Conservation (phyloP, 768 basidiomycete genomes). For the Suillus decipiens region DNA sequence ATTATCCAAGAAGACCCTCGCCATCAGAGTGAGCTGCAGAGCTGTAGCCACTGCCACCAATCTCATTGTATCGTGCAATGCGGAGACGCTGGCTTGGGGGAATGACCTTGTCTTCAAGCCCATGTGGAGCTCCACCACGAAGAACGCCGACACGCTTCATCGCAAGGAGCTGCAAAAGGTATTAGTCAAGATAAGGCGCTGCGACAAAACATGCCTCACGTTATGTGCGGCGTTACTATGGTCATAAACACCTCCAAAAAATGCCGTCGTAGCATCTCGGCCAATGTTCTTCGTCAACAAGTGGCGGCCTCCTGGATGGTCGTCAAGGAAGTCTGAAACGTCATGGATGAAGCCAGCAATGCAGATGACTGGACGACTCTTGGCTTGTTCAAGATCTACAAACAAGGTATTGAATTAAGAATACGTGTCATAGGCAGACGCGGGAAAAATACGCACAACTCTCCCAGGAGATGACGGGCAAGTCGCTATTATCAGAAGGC, state of each 20-base stretch:
- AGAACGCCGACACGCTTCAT: conserved; percentile 62
- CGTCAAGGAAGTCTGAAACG: conserved; percentile 78
- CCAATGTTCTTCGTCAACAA: conserved; percentile 83
- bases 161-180: conserved; percentile 23
- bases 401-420: conserved; percentile 11
- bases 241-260: conserved; percentile 91
- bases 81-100: conserved; percentile 75
- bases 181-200: conserved; percentile 10
- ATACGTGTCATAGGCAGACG: background rate
- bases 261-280: conserved; percentile 89
- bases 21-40: conserved; percentile 61
- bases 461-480: conserved; percentile 87
- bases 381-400: conserved; percentile 75
- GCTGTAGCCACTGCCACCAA: conserved; percentile 49
- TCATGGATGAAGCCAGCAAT: conserved; percentile 95
- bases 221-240: conserved; percentile 90
- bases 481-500: conserved; percentile 74
- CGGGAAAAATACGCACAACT: conserved; percentile 53
- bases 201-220: conserved; percentile 38
- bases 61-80: conserved; percentile 65
- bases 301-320: conserved; percentile 91
- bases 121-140: conserved; percentile 54
- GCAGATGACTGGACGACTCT: conserved; percentile 79
- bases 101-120: conserved; percentile 59
- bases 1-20: conserved; percentile 49